These are phyloP conservation scores for Xylaria sp. DNA, from an alignment of 2,329 filamentous ascomycete species.

Conservation along the genomic window DNA sequence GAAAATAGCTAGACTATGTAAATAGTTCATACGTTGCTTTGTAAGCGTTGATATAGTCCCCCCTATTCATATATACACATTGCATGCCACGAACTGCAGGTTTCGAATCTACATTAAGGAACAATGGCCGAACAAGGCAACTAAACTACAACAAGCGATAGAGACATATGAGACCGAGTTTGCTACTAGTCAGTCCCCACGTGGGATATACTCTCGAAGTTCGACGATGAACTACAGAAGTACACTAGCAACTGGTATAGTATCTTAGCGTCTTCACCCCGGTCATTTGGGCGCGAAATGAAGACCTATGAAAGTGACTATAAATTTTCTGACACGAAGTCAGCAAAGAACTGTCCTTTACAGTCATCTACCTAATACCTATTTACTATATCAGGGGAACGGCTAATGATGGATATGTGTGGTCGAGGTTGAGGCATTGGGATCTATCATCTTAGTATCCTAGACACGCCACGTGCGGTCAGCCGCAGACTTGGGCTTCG, in stretches of 20 bases:
- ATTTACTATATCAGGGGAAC: too few species aligned
- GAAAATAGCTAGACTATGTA: not conserved
- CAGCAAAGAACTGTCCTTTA: too few species aligned
- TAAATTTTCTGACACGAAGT: too few species aligned
- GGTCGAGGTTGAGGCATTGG: not conserved
- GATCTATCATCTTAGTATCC: not conserved
- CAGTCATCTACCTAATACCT: too few species aligned
- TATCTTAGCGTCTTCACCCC: not conserved
- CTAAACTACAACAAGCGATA: not conserved
- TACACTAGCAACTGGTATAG: not conserved
- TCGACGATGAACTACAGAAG: not conserved
- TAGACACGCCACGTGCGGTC: slow-evolving; percentile 25
- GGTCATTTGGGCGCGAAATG: not conserved
- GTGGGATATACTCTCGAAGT: too few species aligned
- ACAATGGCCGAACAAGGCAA: not conserved
- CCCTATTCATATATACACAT: too few species aligned
- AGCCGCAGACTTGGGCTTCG: slow-evolving; percentile 11
- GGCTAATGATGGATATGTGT: not conserved
- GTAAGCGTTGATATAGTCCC: too few species aligned
- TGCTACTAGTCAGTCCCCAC: too few species aligned
- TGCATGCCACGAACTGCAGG: too few species aligned
- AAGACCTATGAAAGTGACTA: too few species aligned
- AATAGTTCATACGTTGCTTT: too few species aligned
- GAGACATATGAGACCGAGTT: not conserved
- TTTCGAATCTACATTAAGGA: not conserved